Conservation (phyloP, 75 land plant genomes). For the Adiantum capillusveneris region DNA sequence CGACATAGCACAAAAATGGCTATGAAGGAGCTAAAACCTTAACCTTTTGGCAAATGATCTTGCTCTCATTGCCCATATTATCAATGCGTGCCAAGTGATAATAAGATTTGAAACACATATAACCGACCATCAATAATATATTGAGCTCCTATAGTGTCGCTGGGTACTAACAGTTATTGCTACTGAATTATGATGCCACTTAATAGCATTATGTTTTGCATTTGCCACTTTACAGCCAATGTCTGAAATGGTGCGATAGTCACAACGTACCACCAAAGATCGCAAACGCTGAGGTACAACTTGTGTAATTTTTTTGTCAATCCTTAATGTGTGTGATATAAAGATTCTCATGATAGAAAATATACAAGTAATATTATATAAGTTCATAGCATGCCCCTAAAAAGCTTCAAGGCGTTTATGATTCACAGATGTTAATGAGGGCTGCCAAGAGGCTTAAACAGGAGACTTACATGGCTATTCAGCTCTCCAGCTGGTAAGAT, state of each 20-base stretch:
- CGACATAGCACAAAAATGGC: too few relatives aligned
- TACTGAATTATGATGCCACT: neutral
- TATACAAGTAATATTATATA: too few relatives aligned
- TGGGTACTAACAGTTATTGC: too few relatives aligned
- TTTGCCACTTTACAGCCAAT: neutral
- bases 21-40: too few relatives aligned
- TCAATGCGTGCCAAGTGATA: too few relatives aligned
- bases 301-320: neutral
- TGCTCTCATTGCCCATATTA: too few relatives aligned
- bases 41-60: too few relatives aligned
- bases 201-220: neutral
- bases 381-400: neutral
- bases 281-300: neutral
- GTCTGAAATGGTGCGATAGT: neutral
- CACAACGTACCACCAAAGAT: neutral
- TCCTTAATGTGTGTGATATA: too few relatives aligned
- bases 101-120: too few relatives aligned
- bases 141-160: too few relatives aligned
- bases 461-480: neutral
- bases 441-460: slow-evolving; percentile 2
- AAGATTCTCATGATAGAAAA: too few relatives aligned
- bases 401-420: neutral
- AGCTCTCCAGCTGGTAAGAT: neutral
- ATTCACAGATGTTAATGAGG: neutral
- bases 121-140: too few relatives aligned